These are phyloP conservation scores for Parasitella parasitica DNA, from an alignment of 371 early-diverging fungal species.

Conservation along the genomic window DNA sequence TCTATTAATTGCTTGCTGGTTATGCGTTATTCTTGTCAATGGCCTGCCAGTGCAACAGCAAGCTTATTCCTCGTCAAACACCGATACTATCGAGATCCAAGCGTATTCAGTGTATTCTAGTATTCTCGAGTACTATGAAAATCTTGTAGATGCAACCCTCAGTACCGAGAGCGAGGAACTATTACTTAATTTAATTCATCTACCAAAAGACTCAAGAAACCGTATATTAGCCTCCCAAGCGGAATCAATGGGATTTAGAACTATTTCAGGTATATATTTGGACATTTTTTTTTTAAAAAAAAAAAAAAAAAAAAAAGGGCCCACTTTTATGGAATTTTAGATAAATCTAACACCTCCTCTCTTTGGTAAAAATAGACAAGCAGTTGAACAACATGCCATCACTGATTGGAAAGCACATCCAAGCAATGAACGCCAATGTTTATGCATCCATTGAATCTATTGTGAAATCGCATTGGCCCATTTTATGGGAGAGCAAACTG, in stretches of 20 bases:
- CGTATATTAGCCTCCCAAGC: conserved; percentile 8
- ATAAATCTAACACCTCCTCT: background rate
- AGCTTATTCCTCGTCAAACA: background rate
- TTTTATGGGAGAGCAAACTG: conserved; percentile 8
- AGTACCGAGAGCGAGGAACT: conserved; percentile 36
- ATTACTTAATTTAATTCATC: conserved; percentile 27
- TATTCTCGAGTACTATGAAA: conserved; percentile 25
- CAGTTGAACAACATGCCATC: conserved; percentile 11
- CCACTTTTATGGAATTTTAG: background rate
- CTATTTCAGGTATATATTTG: conserved; percentile 24
- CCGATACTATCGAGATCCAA: background rate
- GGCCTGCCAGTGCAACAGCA: background rate
- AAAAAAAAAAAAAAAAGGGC: too few species aligned
- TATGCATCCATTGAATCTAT: conserved; percentile 11
- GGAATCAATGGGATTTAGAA: conserved; percentile 5
- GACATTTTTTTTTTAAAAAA: too few species aligned
- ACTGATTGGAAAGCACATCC: conserved; percentile 22
- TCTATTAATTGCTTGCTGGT: background rate
- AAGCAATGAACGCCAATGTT: conserved; percentile 16
- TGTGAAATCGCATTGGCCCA: conserved; percentile 8
- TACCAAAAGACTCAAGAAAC: conserved; percentile 4
- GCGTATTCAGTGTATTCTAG: conserved; percentile 4
- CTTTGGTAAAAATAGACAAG: conserved; percentile 9
- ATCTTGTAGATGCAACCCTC: conserved; percentile 31
- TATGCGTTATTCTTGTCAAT: background rate